Base-by-base conservation (phyloP, 495 filamentous ascomycete species). In the Diplogelasinospora grovesii region DNA sequence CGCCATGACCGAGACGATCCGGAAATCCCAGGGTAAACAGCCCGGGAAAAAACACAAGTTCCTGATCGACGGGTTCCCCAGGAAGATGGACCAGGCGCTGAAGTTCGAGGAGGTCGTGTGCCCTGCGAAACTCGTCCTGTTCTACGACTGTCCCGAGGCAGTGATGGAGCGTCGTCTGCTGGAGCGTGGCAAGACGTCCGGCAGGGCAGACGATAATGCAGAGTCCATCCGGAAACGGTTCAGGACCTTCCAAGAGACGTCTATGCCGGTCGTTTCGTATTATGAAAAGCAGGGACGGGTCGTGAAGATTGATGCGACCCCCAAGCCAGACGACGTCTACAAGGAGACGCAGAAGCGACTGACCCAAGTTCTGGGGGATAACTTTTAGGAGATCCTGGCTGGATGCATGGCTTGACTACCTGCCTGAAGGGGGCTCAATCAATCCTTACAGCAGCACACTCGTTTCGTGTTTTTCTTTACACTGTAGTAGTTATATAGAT, bases 141-240 rank as follows among this genome's bases (percentile, higher is more conserved):
- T 97, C 70, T 83, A 87, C 57, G 85, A 94, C 61, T 93, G 86
- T 53, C 81, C 87, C 2, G 90, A 96, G 68, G 75, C 80, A 39
- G 83, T 85, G 40, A 88, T 98, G 86, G 73, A 88, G 69, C 59
- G 70, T 48, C 71, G 92, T 8, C 63, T 98, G 50, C 54, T 98
- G 48, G 82, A 95, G 61, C 73, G 92, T 20, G 92, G 90, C 20
- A 82, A 95, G 80, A 97, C 90, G 4, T 85, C 79, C 53, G 92
- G 92, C 8, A 71, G 92, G 36, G 69, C 82, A 20, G 92, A 98
- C 61, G 92, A 98, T 63, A 98, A 98, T 63, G 81, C 77, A 29
- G 92, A 95, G 68, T 86, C 81, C 51, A 97, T 96, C 62, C 83
- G 81, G 65, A 98, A 98, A 79, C 74, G 92, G 25, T 98, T 98